Evolutionary conservation across 768 basidiomycete genomes (phyloP).

Genomic region (Trametes cinnabarina): DNA sequence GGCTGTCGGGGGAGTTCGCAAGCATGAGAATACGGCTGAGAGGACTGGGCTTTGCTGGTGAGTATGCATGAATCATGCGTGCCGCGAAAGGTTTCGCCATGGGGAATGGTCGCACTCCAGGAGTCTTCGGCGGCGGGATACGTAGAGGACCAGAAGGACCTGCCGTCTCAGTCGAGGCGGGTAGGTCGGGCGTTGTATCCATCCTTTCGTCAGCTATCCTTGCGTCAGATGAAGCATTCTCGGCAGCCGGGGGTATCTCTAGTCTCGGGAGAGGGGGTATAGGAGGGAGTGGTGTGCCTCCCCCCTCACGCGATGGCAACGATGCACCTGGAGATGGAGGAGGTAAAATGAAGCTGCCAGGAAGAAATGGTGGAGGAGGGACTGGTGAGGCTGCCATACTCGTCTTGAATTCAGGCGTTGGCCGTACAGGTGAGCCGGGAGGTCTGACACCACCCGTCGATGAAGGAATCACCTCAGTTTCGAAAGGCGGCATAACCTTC

Average conservation of each 20-base stretch:
- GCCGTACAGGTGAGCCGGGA: constrained; percentile 24
- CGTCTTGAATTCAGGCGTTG: constrained; percentile 31
- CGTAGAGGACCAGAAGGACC: neutral
- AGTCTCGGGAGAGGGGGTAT: constrained; percentile 22
- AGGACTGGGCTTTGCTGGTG: constrained; percentile 77
- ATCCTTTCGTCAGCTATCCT: constrained; percentile 1
- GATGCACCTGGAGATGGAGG: constrained; percentile 73
- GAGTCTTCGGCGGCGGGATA: constrained; percentile 27
- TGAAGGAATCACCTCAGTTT: constrained; percentile 49
- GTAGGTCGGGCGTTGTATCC: constrained; percentile 1
- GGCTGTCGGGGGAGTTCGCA: constrained; percentile 44
- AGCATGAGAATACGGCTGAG: constrained; percentile 78
- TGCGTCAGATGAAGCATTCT: neutral
- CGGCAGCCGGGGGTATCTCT: constrained; percentile 18
- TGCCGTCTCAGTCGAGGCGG: neutral
- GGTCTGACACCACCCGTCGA: neutral
- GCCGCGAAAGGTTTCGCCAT: constrained; percentile 67
- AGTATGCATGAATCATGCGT: constrained; percentile 78
- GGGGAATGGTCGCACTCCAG: constrained; percentile 51
- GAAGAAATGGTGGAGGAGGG: constrained; percentile 48
- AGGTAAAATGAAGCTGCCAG: constrained; percentile 73
- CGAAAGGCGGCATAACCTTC: constrained; percentile 47
- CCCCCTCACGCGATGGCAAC: constrained; percentile 48
- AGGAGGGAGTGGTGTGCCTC: constrained; percentile 32
- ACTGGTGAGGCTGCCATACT: constrained; percentile 22